Evolutionary conservation across 441 rosid genomes (phyloP).

Genomic region (Francoa sonchifolia): DNA sequence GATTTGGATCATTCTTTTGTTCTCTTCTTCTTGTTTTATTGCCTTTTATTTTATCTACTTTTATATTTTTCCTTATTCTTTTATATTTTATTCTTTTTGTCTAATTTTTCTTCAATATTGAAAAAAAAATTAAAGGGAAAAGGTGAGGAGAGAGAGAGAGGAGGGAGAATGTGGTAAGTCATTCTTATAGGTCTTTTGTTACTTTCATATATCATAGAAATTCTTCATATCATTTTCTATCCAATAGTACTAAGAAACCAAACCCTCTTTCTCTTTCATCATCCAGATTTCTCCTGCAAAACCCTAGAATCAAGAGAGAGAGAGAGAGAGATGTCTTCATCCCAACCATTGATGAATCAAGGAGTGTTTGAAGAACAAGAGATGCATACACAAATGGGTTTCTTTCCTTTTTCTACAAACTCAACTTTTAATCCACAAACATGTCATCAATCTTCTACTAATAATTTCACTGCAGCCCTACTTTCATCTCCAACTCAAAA

Average conservation of each 20-base stretch:
- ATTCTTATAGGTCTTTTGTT: slow-evolving; percentile 14
- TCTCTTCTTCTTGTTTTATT: no score
- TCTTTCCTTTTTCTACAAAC: slow-evolving; percentile 41
- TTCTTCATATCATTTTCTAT: slow-evolving; percentile 4
- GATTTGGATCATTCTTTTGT: no score
- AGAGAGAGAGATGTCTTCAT: slow-evolving; percentile 30
- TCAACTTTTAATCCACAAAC: slow-evolving; percentile 25
- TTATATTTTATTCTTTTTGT: neutral
- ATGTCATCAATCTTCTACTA: neutral
- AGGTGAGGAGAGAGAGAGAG: neutral
- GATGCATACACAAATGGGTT: slow-evolving; percentile 39
- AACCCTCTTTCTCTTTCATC: slow-evolving; percentile 3
- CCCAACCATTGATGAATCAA: slow-evolving; percentile 37
- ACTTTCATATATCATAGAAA: neutral
- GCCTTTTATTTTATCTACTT: no score
- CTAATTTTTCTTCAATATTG: no score
- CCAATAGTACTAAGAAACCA: slow-evolving; percentile 10
- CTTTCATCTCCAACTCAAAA: neutral
- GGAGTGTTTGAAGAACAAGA: slow-evolving; percentile 58
- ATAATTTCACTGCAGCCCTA: slow-evolving; percentile 29
- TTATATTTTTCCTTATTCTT: neutral
- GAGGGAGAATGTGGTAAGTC: slow-evolving; percentile 16
- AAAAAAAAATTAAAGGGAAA: no score
- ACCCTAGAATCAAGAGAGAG: slow-evolving; percentile 5
- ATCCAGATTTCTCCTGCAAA: slow-evolving; percentile 13